Conservation (phyloP, 305 asterid genomes). For the Fraxinus nigra region DNA sequence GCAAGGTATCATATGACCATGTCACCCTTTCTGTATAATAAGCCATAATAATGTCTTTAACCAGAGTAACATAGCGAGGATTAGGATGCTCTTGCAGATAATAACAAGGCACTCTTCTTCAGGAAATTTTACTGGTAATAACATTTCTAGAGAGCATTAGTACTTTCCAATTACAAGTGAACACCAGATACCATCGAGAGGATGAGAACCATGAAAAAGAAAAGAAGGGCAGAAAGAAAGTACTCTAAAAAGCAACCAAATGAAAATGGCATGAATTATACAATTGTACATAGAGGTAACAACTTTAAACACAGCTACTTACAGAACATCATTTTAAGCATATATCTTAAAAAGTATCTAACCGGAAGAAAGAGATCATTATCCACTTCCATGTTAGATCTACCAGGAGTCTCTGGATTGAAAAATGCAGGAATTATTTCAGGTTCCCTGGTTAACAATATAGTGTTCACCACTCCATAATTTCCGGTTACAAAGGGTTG, state of each 20-base stretch:
- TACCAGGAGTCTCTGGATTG: conserved; percentile 37
- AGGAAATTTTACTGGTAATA: background rate
- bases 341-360: conserved; percentile 23
- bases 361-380: conserved; percentile 52
- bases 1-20: conserved; percentile 25
- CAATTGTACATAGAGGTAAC: background rate
- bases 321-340: background rate
- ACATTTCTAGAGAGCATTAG: conserved; percentile 12
- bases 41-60: background rate
- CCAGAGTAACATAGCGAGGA: conserved; percentile 5
- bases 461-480: conserved; percentile 64
- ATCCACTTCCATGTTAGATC: conserved; percentile 67
- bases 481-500: conserved; percentile 56
- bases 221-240: background rate
- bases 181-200: background rate
- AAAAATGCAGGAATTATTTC: conserved; percentile 40
- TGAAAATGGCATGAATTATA: background rate
- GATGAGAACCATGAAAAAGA: conserved; percentile 7
- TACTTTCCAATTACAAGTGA: conserved; percentile 1
- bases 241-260: background rate
- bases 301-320: background rate
- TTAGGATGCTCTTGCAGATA: background rate
- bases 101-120: conserved; percentile 11
- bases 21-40: conserved; percentile 4
- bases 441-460: conserved; percentile 55